These are phyloP conservation scores for Phylloboletellus chloephorus DNA, from an alignment of 1,284 basidiomycete species.

Conservation along the genomic window DNA sequence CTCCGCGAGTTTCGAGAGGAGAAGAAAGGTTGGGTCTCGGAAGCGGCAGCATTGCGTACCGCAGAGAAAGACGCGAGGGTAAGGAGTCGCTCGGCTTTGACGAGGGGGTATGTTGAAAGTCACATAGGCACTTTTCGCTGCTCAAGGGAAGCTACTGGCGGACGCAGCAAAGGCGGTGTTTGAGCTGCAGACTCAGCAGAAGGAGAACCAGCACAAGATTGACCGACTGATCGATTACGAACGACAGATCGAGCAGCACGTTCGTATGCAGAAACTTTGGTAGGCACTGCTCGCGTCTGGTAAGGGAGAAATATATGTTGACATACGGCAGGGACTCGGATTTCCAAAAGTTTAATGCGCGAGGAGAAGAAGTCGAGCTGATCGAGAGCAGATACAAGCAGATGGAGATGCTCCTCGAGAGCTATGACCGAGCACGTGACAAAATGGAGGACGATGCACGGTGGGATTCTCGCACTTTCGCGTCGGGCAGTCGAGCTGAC, in stretches of 20 bases:
- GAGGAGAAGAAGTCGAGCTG: conserved; percentile 50
- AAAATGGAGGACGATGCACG: conserved; percentile 50
- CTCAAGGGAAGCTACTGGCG: conserved; percentile 61
- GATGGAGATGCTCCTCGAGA: conserved; percentile 57
- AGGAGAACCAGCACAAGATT: conserved; percentile 69
- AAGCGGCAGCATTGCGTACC: conserved; percentile 57
- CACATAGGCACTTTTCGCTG: conserved; percentile 55
- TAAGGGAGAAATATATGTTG: background rate
- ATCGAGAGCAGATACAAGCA: conserved; percentile 56
- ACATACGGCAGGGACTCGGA: conserved; percentile 57
- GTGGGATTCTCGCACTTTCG: conserved; percentile 35
- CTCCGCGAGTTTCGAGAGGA: conserved; percentile 61
- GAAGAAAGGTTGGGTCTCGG: conserved; percentile 59
- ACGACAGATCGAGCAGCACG: conserved; percentile 64
- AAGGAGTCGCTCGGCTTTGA: conserved; percentile 5
- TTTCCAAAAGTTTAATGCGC: conserved; percentile 61
- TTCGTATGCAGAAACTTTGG: conserved; percentile 68
- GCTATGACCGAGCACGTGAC: conserved; percentile 45
- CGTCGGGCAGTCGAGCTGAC: conserved; percentile 10
- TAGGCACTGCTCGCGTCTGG: conserved; percentile 29
- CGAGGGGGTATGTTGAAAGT: conserved; percentile 7
- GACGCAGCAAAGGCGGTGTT: conserved; percentile 58
- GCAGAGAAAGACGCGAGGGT: conserved; percentile 63
- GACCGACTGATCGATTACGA: conserved; percentile 70
- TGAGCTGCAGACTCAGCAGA: conserved; percentile 57